A percentile compares a stretch with the other conserved stretches of the same genome.
These are phyloP conservation scores for Trypethelium eluteriae DNA, from an alignment of 495 filamentous ascomycete species.

Conservation along the genomic window DNA sequence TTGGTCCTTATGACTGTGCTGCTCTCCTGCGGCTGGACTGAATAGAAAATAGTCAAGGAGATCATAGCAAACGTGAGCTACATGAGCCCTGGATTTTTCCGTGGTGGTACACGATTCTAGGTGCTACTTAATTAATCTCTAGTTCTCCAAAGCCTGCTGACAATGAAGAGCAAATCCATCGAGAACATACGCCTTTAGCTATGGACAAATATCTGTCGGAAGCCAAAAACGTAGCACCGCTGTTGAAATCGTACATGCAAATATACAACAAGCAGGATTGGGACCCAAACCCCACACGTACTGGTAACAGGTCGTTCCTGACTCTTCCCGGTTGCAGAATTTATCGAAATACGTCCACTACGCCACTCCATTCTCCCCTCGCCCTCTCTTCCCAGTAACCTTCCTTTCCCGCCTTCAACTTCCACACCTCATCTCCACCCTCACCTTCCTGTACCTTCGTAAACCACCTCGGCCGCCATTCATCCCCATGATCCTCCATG, in stretches of 20 bases:
- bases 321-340: neutral
- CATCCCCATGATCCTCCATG: conserved; percentile 64
- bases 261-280: neutral
- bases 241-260: neutral
- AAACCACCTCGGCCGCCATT: conserved; percentile 76
- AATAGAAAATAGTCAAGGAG: no score
- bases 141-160: no score
- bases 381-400: conserved; percentile 87
- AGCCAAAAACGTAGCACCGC: no score
- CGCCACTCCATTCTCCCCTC: conserved; percentile 59
- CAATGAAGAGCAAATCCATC: no score
- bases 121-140: no score
- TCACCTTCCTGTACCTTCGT: conserved; percentile 46
- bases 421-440: conserved; percentile 66
- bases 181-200: no score
- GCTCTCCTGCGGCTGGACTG: no score
- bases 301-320: neutral
- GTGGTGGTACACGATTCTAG: no score
- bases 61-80: no score
- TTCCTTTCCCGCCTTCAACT: conserved; percentile 67
- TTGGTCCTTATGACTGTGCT: no score
- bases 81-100: no score
- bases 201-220: no score
- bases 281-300: neutral
- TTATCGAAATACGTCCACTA: conserved; percentile 59